A percentile compares a stretch with the other conserved stretches of the same genome.
These are phyloP conservation scores for Suillus discolor DNA, from an alignment of 768 basidiomycete genomes.

Conservation along the genomic window DNA sequence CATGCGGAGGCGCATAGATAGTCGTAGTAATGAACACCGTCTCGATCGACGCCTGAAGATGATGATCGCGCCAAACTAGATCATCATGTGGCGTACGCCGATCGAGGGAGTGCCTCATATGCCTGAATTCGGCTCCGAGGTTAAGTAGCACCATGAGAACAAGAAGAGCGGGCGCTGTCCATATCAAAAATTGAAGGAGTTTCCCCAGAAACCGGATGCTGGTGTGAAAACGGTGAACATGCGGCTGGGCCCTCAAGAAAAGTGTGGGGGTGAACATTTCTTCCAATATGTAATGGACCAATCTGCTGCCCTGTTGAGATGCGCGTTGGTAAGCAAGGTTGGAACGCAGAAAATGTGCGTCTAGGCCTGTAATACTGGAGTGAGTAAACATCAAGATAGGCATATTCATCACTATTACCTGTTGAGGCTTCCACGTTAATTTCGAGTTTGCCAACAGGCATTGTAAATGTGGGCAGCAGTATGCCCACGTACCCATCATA, in stretches of 20 bases:
- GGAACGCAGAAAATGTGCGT: conserved; percentile 47
- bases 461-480: conserved; percentile 68
- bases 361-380: conserved; percentile 37
- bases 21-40: conserved; percentile 36
- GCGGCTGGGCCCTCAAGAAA: conserved; percentile 32
- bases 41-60: conserved; percentile 15
- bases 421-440: conserved; percentile 54
- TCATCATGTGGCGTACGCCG: conserved; percentile 13
- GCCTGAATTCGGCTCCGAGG: conserved; percentile 29
- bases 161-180: conserved; percentile 19
- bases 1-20: conserved; percentile 17
- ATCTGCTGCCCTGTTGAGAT: conserved; percentile 41
- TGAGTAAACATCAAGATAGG: conserved; percentile 4
- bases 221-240: conserved; percentile 9
- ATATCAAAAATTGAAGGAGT: conserved; percentile 18
- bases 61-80: conserved; percentile 13
- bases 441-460: conserved; percentile 69
- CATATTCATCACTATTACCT: conserved; percentile 44
- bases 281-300: conserved; percentile 59
- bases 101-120: conserved; percentile 29
- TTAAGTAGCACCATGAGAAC: conserved; percentile 24
- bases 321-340: conserved; percentile 58
- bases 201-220: conserved; percentile 16
- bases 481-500: conserved; percentile 42
- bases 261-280: conserved; percentile 62